Percentiles rank a stretch among this genome's conserved stretches.
These are phyloP conservation scores for Ustilago crameri DNA, from an alignment of 1,284 basidiomycete genomes.

Conservation along the genomic window DNA sequence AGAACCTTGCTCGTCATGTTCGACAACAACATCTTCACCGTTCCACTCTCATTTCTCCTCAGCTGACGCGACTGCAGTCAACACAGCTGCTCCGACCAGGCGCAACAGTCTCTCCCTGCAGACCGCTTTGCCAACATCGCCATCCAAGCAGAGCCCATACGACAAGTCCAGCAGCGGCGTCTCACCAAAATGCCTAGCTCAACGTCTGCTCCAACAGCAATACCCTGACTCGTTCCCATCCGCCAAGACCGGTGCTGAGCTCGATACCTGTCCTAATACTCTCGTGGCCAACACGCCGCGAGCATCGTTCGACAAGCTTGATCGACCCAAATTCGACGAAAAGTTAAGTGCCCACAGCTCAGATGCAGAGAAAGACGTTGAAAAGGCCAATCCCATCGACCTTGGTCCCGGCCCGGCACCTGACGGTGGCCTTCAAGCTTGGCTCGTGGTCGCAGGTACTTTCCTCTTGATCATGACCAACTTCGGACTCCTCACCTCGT, in stretches of 20 bases:
- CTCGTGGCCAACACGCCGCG: constrained; percentile 42
- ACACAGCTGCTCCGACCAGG: constrained; percentile 41
- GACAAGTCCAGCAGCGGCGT: constrained; percentile 13
- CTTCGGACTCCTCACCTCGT: constrained; percentile 49
- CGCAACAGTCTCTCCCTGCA: constrained; percentile 35
- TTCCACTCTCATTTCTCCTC: constrained; percentile 25
- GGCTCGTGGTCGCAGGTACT: constrained; percentile 46
- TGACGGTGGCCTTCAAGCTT: constrained; percentile 42
- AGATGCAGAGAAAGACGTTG: constrained; percentile 5
- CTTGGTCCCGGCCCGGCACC: constrained; percentile 15
- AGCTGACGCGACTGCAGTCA: constrained; percentile 45
- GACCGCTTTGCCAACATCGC: background rate
- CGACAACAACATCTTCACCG: constrained; percentile 17
- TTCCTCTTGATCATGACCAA: constrained; percentile 52
- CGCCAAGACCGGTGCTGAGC: background rate
- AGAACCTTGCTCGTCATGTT: constrained; percentile 20
- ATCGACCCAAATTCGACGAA: constrained; percentile 12
- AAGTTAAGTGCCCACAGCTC: background rate
- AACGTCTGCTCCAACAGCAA: constrained; percentile 38
- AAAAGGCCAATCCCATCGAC: constrained; percentile 4
- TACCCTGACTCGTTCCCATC: constrained; percentile 1
- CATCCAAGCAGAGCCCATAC: constrained; percentile 1
- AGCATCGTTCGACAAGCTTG: constrained; percentile 30
- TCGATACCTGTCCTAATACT: constrained; percentile 30
- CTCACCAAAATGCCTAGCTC: constrained; percentile 42